Evolutionary conservation across 306 rosid species (phyloP), one percentile per base, ranked within the genome.

Genomic region (Citrullus amarus): DNA sequence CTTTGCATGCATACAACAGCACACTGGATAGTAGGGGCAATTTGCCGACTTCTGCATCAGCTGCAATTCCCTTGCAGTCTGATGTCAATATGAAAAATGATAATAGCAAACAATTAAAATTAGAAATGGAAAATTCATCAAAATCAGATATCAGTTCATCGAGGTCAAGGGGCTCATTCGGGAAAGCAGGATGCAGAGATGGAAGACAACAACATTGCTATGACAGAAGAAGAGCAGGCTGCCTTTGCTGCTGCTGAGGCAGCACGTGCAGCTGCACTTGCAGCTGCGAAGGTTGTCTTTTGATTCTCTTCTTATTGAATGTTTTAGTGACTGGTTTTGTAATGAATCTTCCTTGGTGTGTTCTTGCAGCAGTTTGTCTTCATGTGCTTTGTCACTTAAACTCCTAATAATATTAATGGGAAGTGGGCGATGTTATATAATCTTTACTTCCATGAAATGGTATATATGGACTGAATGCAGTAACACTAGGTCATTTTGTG

Each of bases 171-270:
- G 93, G 88, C 83, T 88, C 96, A 83, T 69, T 83, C 32, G 88
- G 88, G 85, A 56, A 81, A 80, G 81, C 79, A 61, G 36, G 80
- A 63, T 79, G 58, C 83, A 11, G 83, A 85, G 81, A 82, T 80
- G 82, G 90, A 82, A 66, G 84, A 80, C 81, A 82, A 79, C 44
- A 61, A 59, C 77, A 36, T 48, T 81, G 82, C 69, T 60, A 82
- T 93, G 89, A 86, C 98, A 28, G 92, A 96, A 87, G 98, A 91
- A 88, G 99, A 96, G 86, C 88, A 78, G 83, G 91, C 97, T 85
- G 99, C 99, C 51, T 71, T 96, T 75, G 96, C 94, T 79, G 99
- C 94, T 71, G 99, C 98, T 71, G 98, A 92, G 88, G 96, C 93
- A 79, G 99, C 99, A 78, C 97, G 92, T 60, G 90, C 94, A 65